Evolutionary conservation across 306 rosid genomes (phyloP), one percentile per base, ranked within the genome.

Genomic region (Phaseolus lunatus): DNA sequence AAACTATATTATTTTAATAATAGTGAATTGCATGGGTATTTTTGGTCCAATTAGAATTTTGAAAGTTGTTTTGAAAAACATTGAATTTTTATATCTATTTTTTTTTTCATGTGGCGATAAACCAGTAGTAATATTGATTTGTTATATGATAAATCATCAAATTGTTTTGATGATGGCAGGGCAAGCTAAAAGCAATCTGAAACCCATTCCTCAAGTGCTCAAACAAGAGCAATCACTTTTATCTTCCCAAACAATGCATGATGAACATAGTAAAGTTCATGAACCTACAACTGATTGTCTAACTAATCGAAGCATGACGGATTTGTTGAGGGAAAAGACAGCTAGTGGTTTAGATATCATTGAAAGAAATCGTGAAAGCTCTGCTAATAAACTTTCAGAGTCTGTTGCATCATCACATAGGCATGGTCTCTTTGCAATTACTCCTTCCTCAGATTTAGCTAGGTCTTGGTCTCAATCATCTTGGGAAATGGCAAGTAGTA

Each of bases 401-500:
- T 71, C 82, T 65, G 82, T 81, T 65, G 68, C 70, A 75, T 76
- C 88, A 69, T 79, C 90, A 41, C 85, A 84, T 78, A 64, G 86
- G 59, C 82, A 85, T 50, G 72, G 86, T 49, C 84, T 80, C 66
- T 82, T 76, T 83, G 84, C 83, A 39, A 14, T 54, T 74, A 29
- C 81, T 73, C 83, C 90, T 79, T 80, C 92, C 47, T 81, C 87
- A 26, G 90, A 90, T 41, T 73, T 85, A 81, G 70, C 84, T 24
- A 88, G 72, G 86, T 59, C 96, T 56, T 84, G 89, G 92, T 84
- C 88, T 76, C 89, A 82, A 72, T 81, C 92, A 65, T 81, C 96
- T 58, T 88, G 86, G 92, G 94, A 87, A 73, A 87, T 80, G 72
- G 77, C 84, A 52, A 88, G 71, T 67, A 56, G 82, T 72, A 81